Conservation (phyloP, 192 early-diverging fungal genomes). For the Allomyces macrogynus region DNA sequence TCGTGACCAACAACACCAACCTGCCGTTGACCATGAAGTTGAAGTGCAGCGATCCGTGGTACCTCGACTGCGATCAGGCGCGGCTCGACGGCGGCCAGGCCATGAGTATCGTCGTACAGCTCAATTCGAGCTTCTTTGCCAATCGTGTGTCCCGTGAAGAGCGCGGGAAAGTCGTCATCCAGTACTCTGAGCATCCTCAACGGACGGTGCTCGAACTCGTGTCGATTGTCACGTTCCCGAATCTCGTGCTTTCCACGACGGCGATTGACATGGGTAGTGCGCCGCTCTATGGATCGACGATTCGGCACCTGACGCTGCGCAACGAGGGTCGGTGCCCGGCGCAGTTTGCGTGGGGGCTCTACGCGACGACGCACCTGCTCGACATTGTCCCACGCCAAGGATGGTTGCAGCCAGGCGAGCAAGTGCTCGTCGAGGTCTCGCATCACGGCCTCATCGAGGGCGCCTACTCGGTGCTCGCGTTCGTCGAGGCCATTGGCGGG, state of each 20-base stretch:
- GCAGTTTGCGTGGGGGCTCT: constrained; percentile 19
- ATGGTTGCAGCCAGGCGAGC: constrained; percentile 18
- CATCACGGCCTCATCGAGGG: constrained; percentile 21
- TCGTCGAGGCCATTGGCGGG: constrained; percentile 33
- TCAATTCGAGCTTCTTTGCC: constrained; percentile 22
- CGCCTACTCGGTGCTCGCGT: constrained; percentile 9
- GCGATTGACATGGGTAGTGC: constrained; percentile 26
- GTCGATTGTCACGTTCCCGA: constrained; percentile 28
- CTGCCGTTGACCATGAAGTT: constrained; percentile 21
- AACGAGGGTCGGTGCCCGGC: constrained; percentile 26
- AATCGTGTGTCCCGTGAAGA: constrained; percentile 23
- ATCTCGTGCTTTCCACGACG: constrained; percentile 16
- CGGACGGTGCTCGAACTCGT: constrained; percentile 25
- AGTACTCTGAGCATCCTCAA: constrained; percentile 35
- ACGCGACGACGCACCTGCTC: constrained; percentile 19
- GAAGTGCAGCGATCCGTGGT: constrained; percentile 16
- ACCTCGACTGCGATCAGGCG: not conserved
- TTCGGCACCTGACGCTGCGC: constrained; percentile 15
- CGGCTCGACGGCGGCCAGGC: constrained; percentile 15
- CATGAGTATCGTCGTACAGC: constrained; percentile 11
- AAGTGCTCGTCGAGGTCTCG: constrained; percentile 19
- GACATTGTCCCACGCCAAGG: constrained; percentile 29
- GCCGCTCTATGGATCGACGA: constrained; percentile 20
- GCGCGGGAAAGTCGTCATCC: constrained; percentile 22
- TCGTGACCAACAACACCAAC: constrained; percentile 21